Conservation (phyloP, 2,329 filamentous ascomycete species). For the Myrmaecium sp. region DNA sequence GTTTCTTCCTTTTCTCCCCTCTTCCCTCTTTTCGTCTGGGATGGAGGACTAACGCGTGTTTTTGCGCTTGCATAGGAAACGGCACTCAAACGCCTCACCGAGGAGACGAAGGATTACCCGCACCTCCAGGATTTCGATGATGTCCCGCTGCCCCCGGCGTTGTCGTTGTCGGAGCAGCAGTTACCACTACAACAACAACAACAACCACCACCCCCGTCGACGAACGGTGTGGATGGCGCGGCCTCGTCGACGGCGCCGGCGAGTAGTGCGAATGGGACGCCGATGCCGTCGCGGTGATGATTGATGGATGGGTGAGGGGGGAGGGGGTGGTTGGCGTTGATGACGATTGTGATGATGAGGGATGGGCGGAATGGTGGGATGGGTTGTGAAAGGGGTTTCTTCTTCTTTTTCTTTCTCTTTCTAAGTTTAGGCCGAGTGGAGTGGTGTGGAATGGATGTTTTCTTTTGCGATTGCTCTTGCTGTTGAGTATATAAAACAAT, state of each 20-base stretch:
- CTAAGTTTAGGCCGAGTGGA: not conserved
- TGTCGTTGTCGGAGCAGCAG: not conserved
- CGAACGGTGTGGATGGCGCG: too few species aligned
- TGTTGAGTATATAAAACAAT: not conserved
- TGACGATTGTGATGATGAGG: not conserved
- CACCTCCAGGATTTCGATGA: slow-evolving; percentile 42
- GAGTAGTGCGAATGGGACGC: too few species aligned
- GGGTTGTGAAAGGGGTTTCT: not conserved
- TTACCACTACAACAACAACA: too few species aligned
- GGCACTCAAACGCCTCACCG: slow-evolving; percentile 34
- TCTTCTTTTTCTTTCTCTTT: not conserved
- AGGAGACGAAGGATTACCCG: slow-evolving; percentile 36
- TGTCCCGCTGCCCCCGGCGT: not conserved
- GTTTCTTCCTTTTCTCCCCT: slow-evolving; percentile 7
- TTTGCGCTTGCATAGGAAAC: slow-evolving; percentile 23
- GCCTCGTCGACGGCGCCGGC: too few species aligned
- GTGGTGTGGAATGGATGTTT: not conserved
- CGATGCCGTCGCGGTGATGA: too few species aligned
- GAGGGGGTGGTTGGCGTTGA: not conserved
- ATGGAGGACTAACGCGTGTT: not conserved
- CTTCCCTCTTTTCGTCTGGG: slow-evolving; percentile 3
- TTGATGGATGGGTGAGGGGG: too few species aligned
- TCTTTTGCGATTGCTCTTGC: not conserved
- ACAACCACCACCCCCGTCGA: too few species aligned
- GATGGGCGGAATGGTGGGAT: not conserved